Evolutionary conservation across 768 basidiomycete species (phyloP), one percentile per base, ranked within the genome.

Genomic region (Hygrocybe punicea): DNA sequence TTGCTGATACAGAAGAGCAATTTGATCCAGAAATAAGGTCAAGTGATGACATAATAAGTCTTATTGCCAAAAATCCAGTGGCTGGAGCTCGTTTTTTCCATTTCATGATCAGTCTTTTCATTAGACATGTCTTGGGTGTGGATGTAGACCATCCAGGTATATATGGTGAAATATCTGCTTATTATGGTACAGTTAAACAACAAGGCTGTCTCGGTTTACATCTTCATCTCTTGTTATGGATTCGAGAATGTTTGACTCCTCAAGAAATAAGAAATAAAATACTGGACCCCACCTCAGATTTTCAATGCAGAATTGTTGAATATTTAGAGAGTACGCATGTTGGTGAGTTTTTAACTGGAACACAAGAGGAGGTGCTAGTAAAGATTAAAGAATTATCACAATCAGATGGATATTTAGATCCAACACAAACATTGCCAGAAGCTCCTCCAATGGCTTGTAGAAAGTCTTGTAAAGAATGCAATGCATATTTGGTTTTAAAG

Each of bases 161-260:
- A n/a, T 76, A 63, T 64, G 71, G 74, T 8, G 49, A 66, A 0
- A 67, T 71, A 9, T 10, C 52, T 1, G 71, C 61, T 0, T 75
- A 71, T 58, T 71, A 69, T 64, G 68, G 68, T 1, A 66, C 62
- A 0, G 67, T 73, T 51, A 75, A 76, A 53, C 67, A 71, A 55
- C 74, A 77, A 60, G 74, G 74, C 1, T 36, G 67, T 3, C 51
- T 73, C 0, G 74, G 71, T 0, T 48, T 78, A 2, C 77, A 78
- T 62, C 40, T 75, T 2, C 76, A 78, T 59, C n/a, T 72, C 23
- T 34, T 77, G 1, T 17, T 77, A 1, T 79, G 75, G 74, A 63
- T 77, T 1, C n/a, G 37, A 29, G 63, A 65, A 14, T 55, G 56
- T 2, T 42, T 68, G 0, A 59, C 69, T 4, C 76, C 73, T 3